Conservation (phyloP, 192 early-diverging fungal genomes). For the Allomyces arbusculus region DNA sequence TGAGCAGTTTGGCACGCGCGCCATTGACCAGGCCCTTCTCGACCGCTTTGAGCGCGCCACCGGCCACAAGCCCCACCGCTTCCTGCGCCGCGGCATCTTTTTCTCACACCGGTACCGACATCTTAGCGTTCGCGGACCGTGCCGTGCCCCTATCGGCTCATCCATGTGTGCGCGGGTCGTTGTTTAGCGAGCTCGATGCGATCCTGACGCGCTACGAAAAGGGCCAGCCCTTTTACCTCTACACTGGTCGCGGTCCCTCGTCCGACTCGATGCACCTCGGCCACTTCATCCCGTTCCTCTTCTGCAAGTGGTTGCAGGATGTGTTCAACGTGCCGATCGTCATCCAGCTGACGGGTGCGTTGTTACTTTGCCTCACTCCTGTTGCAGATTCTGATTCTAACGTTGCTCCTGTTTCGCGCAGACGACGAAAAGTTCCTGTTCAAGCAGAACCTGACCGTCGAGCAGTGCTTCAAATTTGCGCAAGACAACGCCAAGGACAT, state of each 20-base stretch:
- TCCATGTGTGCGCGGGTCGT: neutral
- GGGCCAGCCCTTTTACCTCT: slow-evolving; percentile 91
- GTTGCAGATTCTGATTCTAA: neutral
- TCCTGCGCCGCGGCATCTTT: slow-evolving; percentile 74
- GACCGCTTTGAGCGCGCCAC: slow-evolving; percentile 68
- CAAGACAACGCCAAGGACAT: slow-evolving; percentile 77
- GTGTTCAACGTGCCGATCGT: slow-evolving; percentile 86
- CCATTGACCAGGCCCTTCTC: slow-evolving; percentile 53
- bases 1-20: slow-evolving; percentile 65
- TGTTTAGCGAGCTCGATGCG: slow-evolving; percentile 44
- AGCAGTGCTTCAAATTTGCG: slow-evolving; percentile 52
- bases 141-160: too few species aligned
- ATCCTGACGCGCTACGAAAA: slow-evolving; percentile 84
- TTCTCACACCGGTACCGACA: slow-evolving; percentile 68
- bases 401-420: neutral
- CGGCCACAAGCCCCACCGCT: slow-evolving; percentile 57
- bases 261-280: slow-evolving; percentile 83
- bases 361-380: neutral
- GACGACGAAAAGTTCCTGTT: slow-evolving; percentile 99
- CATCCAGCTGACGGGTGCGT: slow-evolving; percentile 66
- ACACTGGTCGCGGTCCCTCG: slow-evolving; percentile 92
- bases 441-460: slow-evolving; percentile 67
- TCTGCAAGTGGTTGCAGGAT: slow-evolving; percentile 96
- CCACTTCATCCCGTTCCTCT: slow-evolving; percentile 90
- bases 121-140: too few species aligned